Evolutionary conservation across 345 rosid genomes (phyloP), one percentile per base, ranked within the genome.

Genomic region (Sonneratia alba): DNA sequence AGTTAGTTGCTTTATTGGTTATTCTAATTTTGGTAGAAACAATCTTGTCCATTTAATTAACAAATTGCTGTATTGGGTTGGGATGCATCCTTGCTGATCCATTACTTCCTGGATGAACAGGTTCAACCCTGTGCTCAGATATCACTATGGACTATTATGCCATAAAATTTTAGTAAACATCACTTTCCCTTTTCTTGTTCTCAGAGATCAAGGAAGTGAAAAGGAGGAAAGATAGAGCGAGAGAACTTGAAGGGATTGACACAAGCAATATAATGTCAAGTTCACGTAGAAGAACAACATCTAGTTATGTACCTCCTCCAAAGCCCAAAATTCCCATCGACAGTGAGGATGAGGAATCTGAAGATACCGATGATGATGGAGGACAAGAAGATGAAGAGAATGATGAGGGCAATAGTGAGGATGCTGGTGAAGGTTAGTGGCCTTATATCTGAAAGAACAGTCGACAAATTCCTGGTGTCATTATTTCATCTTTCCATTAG

Each of bases 181-280:
- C 9, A 67, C 9, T 43, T 42, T 68, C 55, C 55, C 15, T 65
- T 14, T 72, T 72, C 76, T 40, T 67, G 51, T 67, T 67, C 38
- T 67, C 87, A 94, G 97, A 94, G 70, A 94, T 91, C 74, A 95
- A 95, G 86, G 97, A 87, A 61, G 91, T 90, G 2, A 90, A 77
- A 74, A 95, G 73, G 81, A 81, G 61, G 74, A 95, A 89, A 81
- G 83, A 83, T 75, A 87, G 88, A 79, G 86, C 85, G 63, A 87
- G 79, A 77, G 97, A 95, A 83, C 93, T 95, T 6, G 97, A 92
- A 78, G 97, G 96, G 71, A 89, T 95, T 77, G 96, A 92, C 85
- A 82, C 71, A 48, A 90, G 93, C 72, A 95, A 92, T 77, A 90
- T 89, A 64, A 92, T 92, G 55, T 79, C 84, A 42, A 90, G 86